Conservation (phyloP, 495 filamentous ascomycete genomes). For the Cercophora newfieldiana region DNA sequence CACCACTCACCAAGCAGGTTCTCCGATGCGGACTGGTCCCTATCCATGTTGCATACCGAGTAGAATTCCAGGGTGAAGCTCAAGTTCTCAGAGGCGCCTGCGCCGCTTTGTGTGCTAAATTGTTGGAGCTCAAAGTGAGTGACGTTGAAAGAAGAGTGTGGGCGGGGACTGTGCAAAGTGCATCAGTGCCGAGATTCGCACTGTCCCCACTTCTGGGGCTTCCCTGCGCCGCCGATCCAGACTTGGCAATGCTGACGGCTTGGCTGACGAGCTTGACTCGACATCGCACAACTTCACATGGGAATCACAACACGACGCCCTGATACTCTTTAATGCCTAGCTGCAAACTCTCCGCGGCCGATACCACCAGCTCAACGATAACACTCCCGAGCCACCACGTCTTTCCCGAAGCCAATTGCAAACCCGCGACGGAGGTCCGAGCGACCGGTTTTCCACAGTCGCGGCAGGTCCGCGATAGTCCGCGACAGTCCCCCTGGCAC, state of each 20-base stretch:
- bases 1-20: constrained; percentile 16
- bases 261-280: not conserved
- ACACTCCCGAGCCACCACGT: too few species aligned
- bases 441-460: too few species aligned
- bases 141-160: not conserved
- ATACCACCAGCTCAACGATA: too few species aligned
- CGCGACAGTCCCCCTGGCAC: too few species aligned
- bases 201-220: not conserved
- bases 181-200: not conserved
- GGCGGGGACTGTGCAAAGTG: not conserved
- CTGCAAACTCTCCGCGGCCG: too few species aligned
- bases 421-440: too few species aligned
- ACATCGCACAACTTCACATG: not conserved
- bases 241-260: constrained; percentile 1
- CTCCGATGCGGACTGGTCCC: constrained; percentile 9
- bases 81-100: not conserved
- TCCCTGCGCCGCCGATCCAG: not conserved
- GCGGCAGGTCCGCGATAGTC: too few species aligned
- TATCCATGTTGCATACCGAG: constrained; percentile 16
- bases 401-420: too few species aligned
- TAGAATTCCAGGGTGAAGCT: too few species aligned
- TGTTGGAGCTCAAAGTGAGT: not conserved
- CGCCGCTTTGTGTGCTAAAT: not conserved
- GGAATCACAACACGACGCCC: not conserved
- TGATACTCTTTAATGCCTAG: not conserved